Percentiles rank a stretch among this genome's conserved stretches.
phyloP scores from a whole-genome alignment of 495 filamentous ascomycete species.

The Podospora tetraspora region DNA sequence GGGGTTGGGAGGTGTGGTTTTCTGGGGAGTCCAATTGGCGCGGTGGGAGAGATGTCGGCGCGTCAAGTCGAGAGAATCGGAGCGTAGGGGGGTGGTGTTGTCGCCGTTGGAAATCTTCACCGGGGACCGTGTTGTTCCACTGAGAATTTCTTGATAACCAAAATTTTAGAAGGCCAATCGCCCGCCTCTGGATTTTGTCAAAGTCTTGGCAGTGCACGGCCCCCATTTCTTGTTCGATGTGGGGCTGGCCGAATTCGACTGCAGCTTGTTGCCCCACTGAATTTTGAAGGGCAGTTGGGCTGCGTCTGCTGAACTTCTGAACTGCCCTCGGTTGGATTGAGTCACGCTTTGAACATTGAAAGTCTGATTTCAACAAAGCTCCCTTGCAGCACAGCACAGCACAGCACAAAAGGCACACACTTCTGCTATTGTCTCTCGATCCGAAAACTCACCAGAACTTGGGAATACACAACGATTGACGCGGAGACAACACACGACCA shows the following conservation, averaged over 20 bases:
- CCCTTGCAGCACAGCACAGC: neutral
- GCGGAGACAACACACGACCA: neutral
- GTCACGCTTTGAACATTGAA: neutral
- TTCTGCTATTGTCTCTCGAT: neutral
- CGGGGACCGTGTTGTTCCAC: neutral
- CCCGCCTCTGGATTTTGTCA: conserved; percentile 17
- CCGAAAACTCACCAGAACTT: neutral
- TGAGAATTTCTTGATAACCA: conserved; percentile 24
- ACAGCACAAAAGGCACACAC: neutral
- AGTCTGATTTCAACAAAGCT: conserved; percentile 5
- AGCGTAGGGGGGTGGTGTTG: neutral
- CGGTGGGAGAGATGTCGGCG: neutral
- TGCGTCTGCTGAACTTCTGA: neutral
- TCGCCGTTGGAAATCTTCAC: neutral
- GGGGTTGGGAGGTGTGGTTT: neutral
- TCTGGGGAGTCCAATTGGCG: neutral
- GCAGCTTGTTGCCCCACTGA: conserved; percentile 14
- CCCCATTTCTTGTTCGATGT: neutral
- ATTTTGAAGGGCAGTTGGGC: conserved; percentile 8
- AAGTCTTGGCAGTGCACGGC: neutral
- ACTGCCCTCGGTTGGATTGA: conserved; percentile 10
- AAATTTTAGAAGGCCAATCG: conserved; percentile 33
- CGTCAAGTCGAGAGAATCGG: neutral
- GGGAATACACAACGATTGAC: neutral
- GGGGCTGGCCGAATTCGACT: neutral